Evolutionary conservation across 2,329 filamentous ascomycete species (phyloP), one percentile per base, ranked within the genome.

Genomic region (Aspergillus amoenus): DNA sequence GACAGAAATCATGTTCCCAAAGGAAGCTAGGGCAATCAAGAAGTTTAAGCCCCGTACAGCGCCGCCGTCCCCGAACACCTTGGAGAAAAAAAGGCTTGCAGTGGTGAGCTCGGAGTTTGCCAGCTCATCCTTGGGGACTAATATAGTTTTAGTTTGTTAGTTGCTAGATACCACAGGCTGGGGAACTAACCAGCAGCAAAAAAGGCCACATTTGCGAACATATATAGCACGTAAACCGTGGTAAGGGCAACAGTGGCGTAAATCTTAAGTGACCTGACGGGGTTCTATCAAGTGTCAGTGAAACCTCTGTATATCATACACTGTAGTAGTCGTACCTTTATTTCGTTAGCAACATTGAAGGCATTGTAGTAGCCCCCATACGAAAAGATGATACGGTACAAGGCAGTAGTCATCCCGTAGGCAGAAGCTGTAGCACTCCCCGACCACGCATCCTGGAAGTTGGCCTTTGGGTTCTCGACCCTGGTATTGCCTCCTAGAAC

Each of bases 281-380:
- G 84, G 58, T 85, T 82, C 76, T 83, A 30, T 32, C 15, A 3
- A 2, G 11, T 1, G 21, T 18, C 15, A 27, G 12, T 21, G 12
- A 15, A 4, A 2, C 4, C 21, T 24, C 4, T 13, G 2, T 42
- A 11, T 3, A 17, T 5, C 17, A 22, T 11, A 15, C 3, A 21
- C n/a, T 4, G 5, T 2, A 9, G 0, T 18, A 21, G 21, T 44
- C 59, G 37, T 58, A 78, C 77, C 67, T 80, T 80, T 60, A 86
- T 80, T 68, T 87, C 84, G 53, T 85, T 85, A 54, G 83, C 81
- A 4, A 87, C 78, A 59, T 84, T 85, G 70, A 87, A 87, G 0
- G 83, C 81, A 59, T 87, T 87, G 11, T 77, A 71, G 58, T 81
- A 87, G 1, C 84, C 84, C 0, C 74, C 68, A 58, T 85, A 87